Base-by-base conservation (phyloP, 306 rosid species). In the Cicer cuneatum region DNA sequence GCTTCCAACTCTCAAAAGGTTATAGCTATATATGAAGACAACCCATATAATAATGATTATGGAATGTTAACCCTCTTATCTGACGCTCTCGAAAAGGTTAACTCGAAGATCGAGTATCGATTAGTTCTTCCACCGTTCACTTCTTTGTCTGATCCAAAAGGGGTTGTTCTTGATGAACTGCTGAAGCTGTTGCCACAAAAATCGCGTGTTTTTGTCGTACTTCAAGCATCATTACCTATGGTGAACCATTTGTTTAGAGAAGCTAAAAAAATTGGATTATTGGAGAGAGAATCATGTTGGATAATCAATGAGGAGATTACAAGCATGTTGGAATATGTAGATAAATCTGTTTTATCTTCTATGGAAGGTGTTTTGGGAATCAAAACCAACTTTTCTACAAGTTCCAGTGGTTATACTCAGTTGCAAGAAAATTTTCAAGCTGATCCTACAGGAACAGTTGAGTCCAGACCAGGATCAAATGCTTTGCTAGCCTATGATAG, bases 331-430 rank as follows among this genome's bases (percentile, higher is more conserved):
- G 82, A 76, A 24, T 74, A 38, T 7, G 83, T 65, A 45, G 57
- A 76, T 24, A 38, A 18, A 49, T 3, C 82, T 14, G 74, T 83
- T 41, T 80, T 82, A 37, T 82, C 86, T 47, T 79, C 78, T 7
- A 83, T 85, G 89, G 72, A 82, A 74, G 96, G 90, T 52, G 53
- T 76, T 53, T 43, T 90, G n/a, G 96, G 93, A 63, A 85, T 86
- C 70, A 74, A 78, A 82, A 63, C 83, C 39, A 64, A 81, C 71
- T 80, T 85, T 63, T 52, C 76, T 37, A 78, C 59, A 15, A 71
- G 7, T 5, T 69, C 75, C 52, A 46, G 13, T 69, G 69, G 86
- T 43, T 81, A 83, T 57, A 13, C 9, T 37, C 69, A 71, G 18
- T 90, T 90, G 69, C 53, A 52, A 29, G 21, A 65, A 60, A 69